phyloP scores from a whole-genome alignment of 1,284 basidiomycete genomes.

The Ustilago tritici region DNA sequence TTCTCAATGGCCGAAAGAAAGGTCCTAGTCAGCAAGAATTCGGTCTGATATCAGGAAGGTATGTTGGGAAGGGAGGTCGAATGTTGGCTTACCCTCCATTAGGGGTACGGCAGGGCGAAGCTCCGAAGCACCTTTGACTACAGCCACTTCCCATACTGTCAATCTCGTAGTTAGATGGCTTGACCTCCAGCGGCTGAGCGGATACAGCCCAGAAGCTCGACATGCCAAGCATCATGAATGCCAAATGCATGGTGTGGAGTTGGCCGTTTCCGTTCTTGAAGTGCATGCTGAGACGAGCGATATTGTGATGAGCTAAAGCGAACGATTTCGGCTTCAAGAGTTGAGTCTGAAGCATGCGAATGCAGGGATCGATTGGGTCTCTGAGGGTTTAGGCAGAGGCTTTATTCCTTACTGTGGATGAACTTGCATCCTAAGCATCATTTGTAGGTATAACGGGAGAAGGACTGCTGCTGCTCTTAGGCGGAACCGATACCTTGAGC shows the following conservation, averaged over 20 bases:
- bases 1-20: no score
- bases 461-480: constrained; percentile 15
- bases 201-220: neutral
- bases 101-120: neutral
- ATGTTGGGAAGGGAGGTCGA: no score
- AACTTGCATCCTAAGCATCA: neutral
- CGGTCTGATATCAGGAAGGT: no score
- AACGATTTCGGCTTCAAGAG: no score
- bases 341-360: no score
- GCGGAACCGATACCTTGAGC: constrained; percentile 39
- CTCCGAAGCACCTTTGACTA: neutral
- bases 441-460: neutral
- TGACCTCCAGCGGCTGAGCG: neutral
- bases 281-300: neutral
- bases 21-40: neutral
- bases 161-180: neutral
- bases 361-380: no score
- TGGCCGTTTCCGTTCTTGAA: neutral
- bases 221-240: neutral
- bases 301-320: no score
- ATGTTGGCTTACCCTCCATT: constrained; percentile 2
- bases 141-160: neutral
- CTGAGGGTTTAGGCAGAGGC: no score
- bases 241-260: neutral
- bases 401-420: no score